Evolutionary conservation across 352 stramenopile genomes (phyloP), one percentile per base, ranked within the genome.

Genomic region (Phytophthora pseudosyringae): DNA sequence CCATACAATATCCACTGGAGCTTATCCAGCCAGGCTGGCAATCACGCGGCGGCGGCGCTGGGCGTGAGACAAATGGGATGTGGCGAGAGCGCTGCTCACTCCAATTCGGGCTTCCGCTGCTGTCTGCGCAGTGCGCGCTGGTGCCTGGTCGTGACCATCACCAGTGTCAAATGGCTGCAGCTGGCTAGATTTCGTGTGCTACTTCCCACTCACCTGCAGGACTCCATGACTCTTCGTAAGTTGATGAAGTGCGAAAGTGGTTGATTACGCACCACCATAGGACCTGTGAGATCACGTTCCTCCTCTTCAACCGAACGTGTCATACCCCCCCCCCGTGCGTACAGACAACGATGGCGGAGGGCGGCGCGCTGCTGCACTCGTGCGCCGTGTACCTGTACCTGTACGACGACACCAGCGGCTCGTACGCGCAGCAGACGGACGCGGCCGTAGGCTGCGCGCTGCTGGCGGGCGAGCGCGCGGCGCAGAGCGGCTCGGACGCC

Each of bases 351-450:
- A 88, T 86, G 80, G 55, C 71, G 33, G 71, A 78, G 25, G 40
- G 18, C 18, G 79, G 84, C 67, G 64, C 69, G 59, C 69, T 94
- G 31, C 73, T 93, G 62, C 79, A 91, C 72, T 86, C 82, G 48
- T 78, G 76, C 49, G 73, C 78, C 26, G 81, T 93, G 31, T 94
- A 94, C 57, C 68, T 91, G 36, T 91, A 91, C 60, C 51, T 72
- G 13, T 91, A 89, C 56, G 81, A 94, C 58, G 53, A 74, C 15
- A 45, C 66, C 32, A 68, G 50, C n/a, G 75, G 76, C 8, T 61
- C 65, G 13, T 92, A 93, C 63, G 48, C 71, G 38, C 79, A 89
- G 53, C 73, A 88, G 64, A 83, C 71, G 12, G 78, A 91, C 26
- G 73, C 79, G 15, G 81, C 75, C 13, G 71, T 94, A 16, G 86